Evolutionary conservation across 2,329 filamentous ascomycete species (phyloP).

Genomic region (Dryadomyces quercus-mongolicae): DNA sequence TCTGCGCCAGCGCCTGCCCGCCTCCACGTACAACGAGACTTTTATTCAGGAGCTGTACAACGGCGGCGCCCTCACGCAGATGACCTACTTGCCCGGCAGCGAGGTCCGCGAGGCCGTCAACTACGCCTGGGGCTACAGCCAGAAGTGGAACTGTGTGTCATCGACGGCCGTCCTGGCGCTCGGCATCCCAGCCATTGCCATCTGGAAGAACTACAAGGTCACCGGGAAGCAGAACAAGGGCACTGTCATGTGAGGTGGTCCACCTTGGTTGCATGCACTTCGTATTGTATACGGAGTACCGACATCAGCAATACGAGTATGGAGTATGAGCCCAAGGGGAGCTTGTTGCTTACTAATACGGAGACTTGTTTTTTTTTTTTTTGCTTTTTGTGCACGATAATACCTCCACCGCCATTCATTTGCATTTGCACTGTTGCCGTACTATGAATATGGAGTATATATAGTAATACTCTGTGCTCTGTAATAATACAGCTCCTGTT

Average conservation of each 20-base stretch:
- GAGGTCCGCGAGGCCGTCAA: constrained; percentile 41
- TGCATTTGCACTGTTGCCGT: no score
- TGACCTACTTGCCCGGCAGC: constrained; percentile 36
- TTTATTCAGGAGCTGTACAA: constrained; percentile 23
- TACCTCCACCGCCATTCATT: no score
- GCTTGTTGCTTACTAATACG: no score
- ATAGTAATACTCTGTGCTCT: no score
- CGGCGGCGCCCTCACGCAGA: constrained; percentile 39
- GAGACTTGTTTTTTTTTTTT: no score
- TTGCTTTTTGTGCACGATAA: no score
- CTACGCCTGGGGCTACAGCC: constrained; percentile 40
- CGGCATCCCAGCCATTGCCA: constrained; percentile 8
- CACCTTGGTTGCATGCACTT: no score
- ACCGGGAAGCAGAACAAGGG: constrained; percentile 14
- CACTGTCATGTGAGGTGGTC: constrained; percentile 9
- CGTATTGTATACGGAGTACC: no score
- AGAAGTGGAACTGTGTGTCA: constrained; percentile 34
- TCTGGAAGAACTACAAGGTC: constrained; percentile 15
- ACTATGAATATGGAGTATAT: no score
- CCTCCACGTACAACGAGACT: constrained; percentile 31
- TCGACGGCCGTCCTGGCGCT: constrained; percentile 23
- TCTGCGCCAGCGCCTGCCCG: constrained; percentile 31
- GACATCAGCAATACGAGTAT: no score
- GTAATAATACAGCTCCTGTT: no score
- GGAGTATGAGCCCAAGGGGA: no score